Percentiles rank a stretch among this genome's conserved stretches.
These are phyloP conservation scores for Uronychia setigera DNA, from an alignment of 73 alveolate species.

Conservation along the genomic window DNA sequence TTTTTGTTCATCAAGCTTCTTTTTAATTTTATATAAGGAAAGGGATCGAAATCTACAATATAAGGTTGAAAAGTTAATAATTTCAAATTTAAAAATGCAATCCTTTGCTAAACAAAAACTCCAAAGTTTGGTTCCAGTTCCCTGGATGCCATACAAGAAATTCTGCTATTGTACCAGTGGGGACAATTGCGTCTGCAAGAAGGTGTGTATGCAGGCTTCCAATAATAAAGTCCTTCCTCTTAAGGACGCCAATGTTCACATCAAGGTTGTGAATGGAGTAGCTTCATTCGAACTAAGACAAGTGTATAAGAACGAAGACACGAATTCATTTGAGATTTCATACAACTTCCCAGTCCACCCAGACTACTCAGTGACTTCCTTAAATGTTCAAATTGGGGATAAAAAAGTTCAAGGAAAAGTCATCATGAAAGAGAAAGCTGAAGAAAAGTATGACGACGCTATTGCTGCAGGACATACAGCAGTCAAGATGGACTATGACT, in stretches of 20 bases:
- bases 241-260: background rate
- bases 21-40: too few species aligned
- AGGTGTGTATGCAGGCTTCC: too few species aligned
- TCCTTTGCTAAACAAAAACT: too few species aligned
- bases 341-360: background rate
- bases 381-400: conserved; percentile 24
- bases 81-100: too few species aligned
- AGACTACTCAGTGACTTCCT: background rate
- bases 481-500: conserved; percentile 21
- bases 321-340: background rate
- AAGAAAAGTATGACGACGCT: conserved; percentile 81
- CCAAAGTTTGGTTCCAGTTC: too few species aligned
- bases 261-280: background rate
- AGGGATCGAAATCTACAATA: too few species aligned
- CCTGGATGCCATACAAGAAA: too few species aligned
- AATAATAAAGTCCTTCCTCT: too few species aligned
- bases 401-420: conserved; percentile 67
- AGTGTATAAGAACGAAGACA: background rate
- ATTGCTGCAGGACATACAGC: conserved; percentile 58
- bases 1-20: too few species aligned
- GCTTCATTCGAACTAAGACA: background rate
- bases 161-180: too few species aligned
- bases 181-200: too few species aligned
- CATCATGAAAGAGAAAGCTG: conserved; percentile 78
- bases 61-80: too few species aligned